Evolutionary conservation across 2,329 filamentous ascomycete species (phyloP), one percentile per base, ranked within the genome.

Genomic region (Sporothrix luriei): DNA sequence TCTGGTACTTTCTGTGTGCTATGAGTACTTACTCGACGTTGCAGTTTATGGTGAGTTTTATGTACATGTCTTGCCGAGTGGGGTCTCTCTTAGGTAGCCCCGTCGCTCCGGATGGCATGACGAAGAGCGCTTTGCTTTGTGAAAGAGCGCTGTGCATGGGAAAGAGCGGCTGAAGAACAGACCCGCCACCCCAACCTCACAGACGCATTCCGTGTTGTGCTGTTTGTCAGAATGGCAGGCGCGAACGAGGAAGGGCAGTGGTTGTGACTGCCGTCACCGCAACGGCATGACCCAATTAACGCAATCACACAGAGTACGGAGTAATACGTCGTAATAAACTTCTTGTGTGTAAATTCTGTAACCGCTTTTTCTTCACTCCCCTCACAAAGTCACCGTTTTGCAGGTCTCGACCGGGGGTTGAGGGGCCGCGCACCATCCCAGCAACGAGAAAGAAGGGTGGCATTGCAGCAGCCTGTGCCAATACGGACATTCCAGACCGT

Each of bases 181-280:
- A 68, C 55, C 67, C 55, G 55, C 67, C 67, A 51, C 54, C 52
- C 66, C 52, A 68, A 68, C 52, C 66, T 49, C 52, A 68, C 66
- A 54, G 51, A 48, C 11, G 51, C 65, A 46, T 54, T 55, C 64
- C 64, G n/a, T 21, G 14, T 26, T 64, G 10, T 21, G n/a, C 26
- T 54, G 21, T 54, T 64, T 62, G 38, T 16, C 13, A 49, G 61
- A n/a, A 49, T 19, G 40, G 43, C 14, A 49, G 43, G 40, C 61
- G 61, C 61, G 61, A 33, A 64, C 43, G 43, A 64, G 59, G 40
- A 21, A 64, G 59, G 40, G 14, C 33, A 6, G 40, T 48, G 59
- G 24, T 29, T 48, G 59, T 40, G 43, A 26, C 24, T 29, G 59
- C 24, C 43, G 48, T 51, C 62, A 52, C 48, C 10, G n/a, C 46